These are phyloP conservation scores for Penicillium ucsense DNA, from an alignment of 495 filamentous ascomycete species.

Conservation along the genomic window DNA sequence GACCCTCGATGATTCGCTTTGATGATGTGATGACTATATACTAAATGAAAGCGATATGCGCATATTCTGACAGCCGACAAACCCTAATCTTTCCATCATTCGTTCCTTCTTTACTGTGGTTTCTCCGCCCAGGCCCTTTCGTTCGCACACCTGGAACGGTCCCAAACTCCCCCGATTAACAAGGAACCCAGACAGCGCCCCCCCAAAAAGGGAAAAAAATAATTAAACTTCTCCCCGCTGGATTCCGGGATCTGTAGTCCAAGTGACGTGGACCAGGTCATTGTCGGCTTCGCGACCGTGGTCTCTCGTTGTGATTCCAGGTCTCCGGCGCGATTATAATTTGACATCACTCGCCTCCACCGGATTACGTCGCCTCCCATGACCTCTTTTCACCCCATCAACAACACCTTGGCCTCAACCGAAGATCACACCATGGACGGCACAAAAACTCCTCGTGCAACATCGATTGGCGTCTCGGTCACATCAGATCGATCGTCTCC, in stretches of 20 bases:
- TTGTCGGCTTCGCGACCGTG: constrained; percentile 16
- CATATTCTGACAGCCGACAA: not conserved
- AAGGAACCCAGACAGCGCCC: no score
- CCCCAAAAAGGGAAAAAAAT: no score
- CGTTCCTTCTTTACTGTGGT: no score
- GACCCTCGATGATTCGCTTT: no score
- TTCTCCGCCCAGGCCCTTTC: no score
- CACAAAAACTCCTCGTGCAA: constrained; percentile 53
- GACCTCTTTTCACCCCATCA: constrained; percentile 68
- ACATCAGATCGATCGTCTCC: constrained; percentile 22
- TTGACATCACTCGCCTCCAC: constrained; percentile 40
- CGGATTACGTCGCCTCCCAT: constrained; percentile 26
- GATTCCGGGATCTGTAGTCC: constrained; percentile 6
- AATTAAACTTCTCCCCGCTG: constrained; percentile 9
- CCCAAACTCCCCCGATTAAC: no score
- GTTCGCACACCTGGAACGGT: no score
- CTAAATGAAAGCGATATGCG: not conserved
- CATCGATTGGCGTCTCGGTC: constrained; percentile 27
- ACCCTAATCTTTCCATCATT: no score
- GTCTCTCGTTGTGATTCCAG: constrained; percentile 4
- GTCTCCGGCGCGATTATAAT: constrained; percentile 1
- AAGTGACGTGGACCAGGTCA: constrained; percentile 11
- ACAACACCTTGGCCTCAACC: constrained; percentile 59
- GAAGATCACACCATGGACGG: constrained; percentile 43
- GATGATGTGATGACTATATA: no score